Percentiles rank a stretch among this genome's conserved stretches.
phyloP scores from a whole-genome alignment of 139 green algal genomes.

The Dunaliella primolecta region DNA sequence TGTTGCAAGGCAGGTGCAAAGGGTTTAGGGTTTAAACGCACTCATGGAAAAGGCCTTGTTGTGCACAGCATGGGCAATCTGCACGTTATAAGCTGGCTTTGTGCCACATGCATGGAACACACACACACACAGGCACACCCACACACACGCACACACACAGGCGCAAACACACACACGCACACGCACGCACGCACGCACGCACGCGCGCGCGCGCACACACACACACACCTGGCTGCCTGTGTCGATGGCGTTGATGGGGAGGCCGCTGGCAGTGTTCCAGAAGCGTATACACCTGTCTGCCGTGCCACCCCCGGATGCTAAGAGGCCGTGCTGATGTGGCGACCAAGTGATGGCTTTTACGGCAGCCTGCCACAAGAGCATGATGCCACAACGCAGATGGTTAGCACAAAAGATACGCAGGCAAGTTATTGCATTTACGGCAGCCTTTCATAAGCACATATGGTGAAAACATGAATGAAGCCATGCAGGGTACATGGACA shows the following conservation, averaged over 20 bases:
- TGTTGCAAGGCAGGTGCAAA: no score
- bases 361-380: slow-evolving; percentile 1
- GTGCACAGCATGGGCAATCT: no score
- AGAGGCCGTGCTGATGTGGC: slow-evolving; percentile 93
- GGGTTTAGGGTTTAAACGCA: no score
- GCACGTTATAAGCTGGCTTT: no score
- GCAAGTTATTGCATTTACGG: no score
- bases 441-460: no score
- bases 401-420: no score
- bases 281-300: slow-evolving; percentile 94
- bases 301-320: slow-evolving; percentile 92
- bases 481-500: no score
- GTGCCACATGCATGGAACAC: neutral
- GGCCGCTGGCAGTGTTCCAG: slow-evolving; percentile 89
- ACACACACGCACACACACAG: neutral
- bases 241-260: slow-evolving; percentile 73
- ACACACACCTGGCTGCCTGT: slow-evolving; percentile 66
- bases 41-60: no score
- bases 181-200: neutral
- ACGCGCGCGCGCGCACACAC: neutral
- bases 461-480: neutral
- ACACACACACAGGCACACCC: neutral
- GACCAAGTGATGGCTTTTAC: slow-evolving; percentile 92
- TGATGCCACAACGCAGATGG: slow-evolving; percentile 87
- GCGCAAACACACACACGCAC: neutral